These are phyloP conservation scores for Hansenula lynferdii DNA, from an alignment of 1,139 yeast species.

Conservation along the genomic window DNA sequence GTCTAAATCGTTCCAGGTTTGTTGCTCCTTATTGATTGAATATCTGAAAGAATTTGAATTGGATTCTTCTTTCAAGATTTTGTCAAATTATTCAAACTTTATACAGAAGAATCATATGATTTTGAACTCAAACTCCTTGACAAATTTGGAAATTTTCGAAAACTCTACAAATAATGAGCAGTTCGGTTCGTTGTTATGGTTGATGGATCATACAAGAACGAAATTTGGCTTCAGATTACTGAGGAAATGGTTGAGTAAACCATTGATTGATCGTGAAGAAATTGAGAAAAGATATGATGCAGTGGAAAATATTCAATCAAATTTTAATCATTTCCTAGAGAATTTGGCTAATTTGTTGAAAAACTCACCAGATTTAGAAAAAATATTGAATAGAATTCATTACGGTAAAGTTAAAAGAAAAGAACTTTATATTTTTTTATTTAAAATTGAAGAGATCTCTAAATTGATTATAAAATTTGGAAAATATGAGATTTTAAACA, in stretches of 20 bases:
- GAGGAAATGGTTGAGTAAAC: slow-evolving; percentile 69
- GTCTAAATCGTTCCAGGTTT: slow-evolving; percentile 28
- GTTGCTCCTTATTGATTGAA: slow-evolving; percentile 42
- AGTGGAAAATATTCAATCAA: slow-evolving; percentile 49
- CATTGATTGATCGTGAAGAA: slow-evolving; percentile 48
- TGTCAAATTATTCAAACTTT: slow-evolving; percentile 49
- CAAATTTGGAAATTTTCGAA: slow-evolving; percentile 67
- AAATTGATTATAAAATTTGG: slow-evolving; percentile 27
- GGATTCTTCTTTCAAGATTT: slow-evolving; percentile 48
- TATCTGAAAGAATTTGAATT: slow-evolving; percentile 64
- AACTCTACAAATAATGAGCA: slow-evolving; percentile 53
- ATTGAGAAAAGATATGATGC: slow-evolving; percentile 63
- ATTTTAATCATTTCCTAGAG: slow-evolving; percentile 48
- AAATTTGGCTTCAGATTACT: slow-evolving; percentile 67
- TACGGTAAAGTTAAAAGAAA: slow-evolving; percentile 61
- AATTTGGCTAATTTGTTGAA: slow-evolving; percentile 41
- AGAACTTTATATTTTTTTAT: slow-evolving; percentile 60
- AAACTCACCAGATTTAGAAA: slow-evolving; percentile 61
- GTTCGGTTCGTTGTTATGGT: slow-evolving; percentile 72
- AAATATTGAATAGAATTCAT: slow-evolving; percentile 60
- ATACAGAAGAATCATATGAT: slow-evolving; percentile 52
- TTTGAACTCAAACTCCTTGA: slow-evolving; percentile 62
- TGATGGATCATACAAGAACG: slow-evolving; percentile 76
- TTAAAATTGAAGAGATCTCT: slow-evolving; percentile 36
- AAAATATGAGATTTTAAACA: slow-evolving; percentile 19